phyloP scores from a whole-genome alignment of 1,139 yeast species.

The Candida glucosophila region DNA sequence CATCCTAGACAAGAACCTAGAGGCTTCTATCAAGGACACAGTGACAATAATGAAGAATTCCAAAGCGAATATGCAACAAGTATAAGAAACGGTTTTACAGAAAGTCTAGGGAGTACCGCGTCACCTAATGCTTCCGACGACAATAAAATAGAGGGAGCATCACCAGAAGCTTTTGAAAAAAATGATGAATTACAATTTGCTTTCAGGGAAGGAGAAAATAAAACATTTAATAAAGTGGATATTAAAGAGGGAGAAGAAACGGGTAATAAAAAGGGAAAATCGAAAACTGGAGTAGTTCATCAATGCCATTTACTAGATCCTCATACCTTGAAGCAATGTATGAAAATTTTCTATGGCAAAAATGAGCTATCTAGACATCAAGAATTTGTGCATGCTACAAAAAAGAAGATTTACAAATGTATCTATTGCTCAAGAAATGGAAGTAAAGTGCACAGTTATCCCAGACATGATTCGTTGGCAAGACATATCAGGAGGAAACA shows the following conservation, averaged over 20 bases:
- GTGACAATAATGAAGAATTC: no score
- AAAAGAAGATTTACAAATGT: slow-evolving; percentile 36
- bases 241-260: slow-evolving; percentile 4
- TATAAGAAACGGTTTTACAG: no score
- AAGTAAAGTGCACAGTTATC: slow-evolving; percentile 34
- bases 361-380: slow-evolving; percentile 39
- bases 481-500: slow-evolving; percentile 40
- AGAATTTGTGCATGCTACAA: slow-evolving; percentile 41
- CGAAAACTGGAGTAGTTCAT: slow-evolving; percentile 27
- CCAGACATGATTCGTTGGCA: slow-evolving; percentile 39
- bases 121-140: no score
- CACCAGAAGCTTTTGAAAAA: background rate
- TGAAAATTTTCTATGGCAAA: slow-evolving; percentile 37
- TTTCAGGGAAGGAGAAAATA: background rate
- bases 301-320: slow-evolving; percentile 39
- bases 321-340: slow-evolving; percentile 20
- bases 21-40: no score
- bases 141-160: background rate
- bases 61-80: no score
- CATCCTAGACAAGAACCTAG: no score
- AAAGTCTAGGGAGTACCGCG: no score
- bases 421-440: slow-evolving; percentile 32
- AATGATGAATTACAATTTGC: background rate
- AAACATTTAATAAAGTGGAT: background rate
- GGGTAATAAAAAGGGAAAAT: slow-evolving; percentile 11